Evolutionary conservation across 1,284 basidiomycete species (phyloP), one percentile per base, ranked within the genome.

Genomic region (Moesziomyces antarcticus): DNA sequence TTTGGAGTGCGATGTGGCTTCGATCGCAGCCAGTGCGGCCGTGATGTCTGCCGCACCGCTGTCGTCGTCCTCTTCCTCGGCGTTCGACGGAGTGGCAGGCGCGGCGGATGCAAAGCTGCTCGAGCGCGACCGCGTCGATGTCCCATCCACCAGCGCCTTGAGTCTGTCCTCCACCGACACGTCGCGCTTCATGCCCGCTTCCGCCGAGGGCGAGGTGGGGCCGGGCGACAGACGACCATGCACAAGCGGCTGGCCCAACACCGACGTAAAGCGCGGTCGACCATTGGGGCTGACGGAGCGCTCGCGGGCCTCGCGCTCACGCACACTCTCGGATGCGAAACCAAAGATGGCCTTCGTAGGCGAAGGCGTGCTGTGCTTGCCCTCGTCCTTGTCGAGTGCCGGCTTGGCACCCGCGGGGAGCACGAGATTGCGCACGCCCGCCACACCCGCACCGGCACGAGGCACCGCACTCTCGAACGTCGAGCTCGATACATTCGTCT

Each of bases 221-320:
- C 24, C 50, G 5, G 78, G 70, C 20, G 73, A 74, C 22, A 77
- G 14, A 6, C 71, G 61, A 18, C 61, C 62, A 33, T 64, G 44
- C 13, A 44, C 46, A 52, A 79, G 50, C 22, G 79, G 78, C 56
- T 74, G 58, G 8, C 79, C 79, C 10, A 81, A 61, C n/a, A 75
- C 72, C 7, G 60, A 55, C 5, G 79, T 81, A 47, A 67, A 81
- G 6, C 76, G 30, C 21, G 73, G 70, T 30, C 79, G 60, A 11
- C 76, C 76, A n/a, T 57, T 65, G 41, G 76, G 67, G 42, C 68
- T 77, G 14, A 71, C 61, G 22, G 56, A 68, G 27, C 60, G 53
- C 56, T 50, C 75, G 22, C 48, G 51, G 22, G 2, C 63, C 33
- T 46, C 44, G 48, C 35, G 40, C 45, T 63, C 59, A 55, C 51